Percentiles rank a stretch among this genome's conserved stretches.
Conservation (phyloP, 495 filamentous ascomycete species). For the Talaromyces proteolyticus region DNA sequence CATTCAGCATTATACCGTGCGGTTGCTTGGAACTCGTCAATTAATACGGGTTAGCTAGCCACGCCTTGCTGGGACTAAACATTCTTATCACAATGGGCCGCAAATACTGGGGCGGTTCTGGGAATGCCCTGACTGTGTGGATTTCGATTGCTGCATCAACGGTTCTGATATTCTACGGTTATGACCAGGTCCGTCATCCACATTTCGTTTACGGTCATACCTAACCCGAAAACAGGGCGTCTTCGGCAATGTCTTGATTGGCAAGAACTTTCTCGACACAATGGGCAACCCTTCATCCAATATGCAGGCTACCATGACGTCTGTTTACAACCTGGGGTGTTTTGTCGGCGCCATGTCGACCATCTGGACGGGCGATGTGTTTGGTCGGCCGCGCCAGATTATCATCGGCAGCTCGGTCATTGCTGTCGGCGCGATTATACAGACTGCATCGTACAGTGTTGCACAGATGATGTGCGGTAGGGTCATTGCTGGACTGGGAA, state of each 20-base stretch:
- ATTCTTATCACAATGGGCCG: not conserved
- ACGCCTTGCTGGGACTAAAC: too few species aligned
- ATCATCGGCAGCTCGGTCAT: conserved; percentile 46
- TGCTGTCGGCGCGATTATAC: conserved; percentile 49
- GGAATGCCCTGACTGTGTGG: conserved; percentile 5
- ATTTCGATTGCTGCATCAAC: conserved; percentile 2
- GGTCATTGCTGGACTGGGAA: conserved; percentile 23
- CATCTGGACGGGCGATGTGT: conserved; percentile 40
- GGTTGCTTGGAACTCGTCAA: too few species aligned
- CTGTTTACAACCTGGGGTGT: conserved; percentile 53
- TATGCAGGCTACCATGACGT: conserved; percentile 28
- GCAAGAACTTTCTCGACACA: conserved; percentile 18
- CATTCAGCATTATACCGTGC: too few species aligned
- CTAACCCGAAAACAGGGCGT: conserved; percentile 10
- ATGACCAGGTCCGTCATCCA: not conserved
- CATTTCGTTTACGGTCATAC: not conserved
- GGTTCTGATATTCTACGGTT: conserved; percentile 6
- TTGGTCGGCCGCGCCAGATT: conserved; percentile 49
- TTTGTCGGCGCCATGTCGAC: conserved; percentile 48
- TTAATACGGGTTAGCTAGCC: too few species aligned
- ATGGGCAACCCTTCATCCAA: conserved; percentile 7
- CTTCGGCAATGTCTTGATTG: conserved; percentile 24
- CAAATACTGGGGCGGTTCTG: conserved; percentile 5
- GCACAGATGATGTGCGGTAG: conserved; percentile 56
- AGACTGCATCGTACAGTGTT: conserved; percentile 44